Evolutionary conservation across 148 eudicot species (phyloP), one percentile per base, ranked within the genome.

Genomic region (Nyssa sinensis): DNA sequence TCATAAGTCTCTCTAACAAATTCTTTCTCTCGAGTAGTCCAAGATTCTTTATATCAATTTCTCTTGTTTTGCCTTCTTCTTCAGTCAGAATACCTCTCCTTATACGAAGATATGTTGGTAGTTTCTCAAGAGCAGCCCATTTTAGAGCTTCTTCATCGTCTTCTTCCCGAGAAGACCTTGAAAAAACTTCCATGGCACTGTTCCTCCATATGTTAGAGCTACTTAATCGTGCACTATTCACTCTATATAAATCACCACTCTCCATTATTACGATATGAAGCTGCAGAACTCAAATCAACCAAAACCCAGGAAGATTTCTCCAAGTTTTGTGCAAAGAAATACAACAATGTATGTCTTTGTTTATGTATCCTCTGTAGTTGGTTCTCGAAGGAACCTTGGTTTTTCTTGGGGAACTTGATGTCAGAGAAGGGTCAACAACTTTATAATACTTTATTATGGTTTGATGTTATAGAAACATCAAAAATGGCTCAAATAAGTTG

Each of bases 61-160:
- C 96, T 65, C 86, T 81, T 17, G 84, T 55, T 65, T 86, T 75
- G 1, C 91, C 93, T 14, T 69, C 39, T 53, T 86, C 81, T 76
- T 87, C 91, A 39, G 79, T 84, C 33, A 93, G 73, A 16, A 93
- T 80, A 8, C 98, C 96, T 78, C 90, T 86, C 64, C 86, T 79
- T 19, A 93, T 71, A 8, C 96, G 81, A 60, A 76, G 83, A 75
- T 93, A 84, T 2, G 96, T 93, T 0, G 98, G 96, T 19, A 90
- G 82, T 62, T 82, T 93, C 79, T 93, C 96, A n/a, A 93, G 68
- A 1, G 98, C 98, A 35, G 98, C 93, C 98, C 98, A 93, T 67
- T 82, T 87, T 0, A 93, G 74, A 9, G 98, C 95, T 55, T 93
- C 98, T 78, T 93, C 98, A 68, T 93, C 97, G 44, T 93, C 91